Evolutionary conservation across 495 filamentous ascomycete genomes (phyloP).

Genomic region (Niebla homalea): DNA sequence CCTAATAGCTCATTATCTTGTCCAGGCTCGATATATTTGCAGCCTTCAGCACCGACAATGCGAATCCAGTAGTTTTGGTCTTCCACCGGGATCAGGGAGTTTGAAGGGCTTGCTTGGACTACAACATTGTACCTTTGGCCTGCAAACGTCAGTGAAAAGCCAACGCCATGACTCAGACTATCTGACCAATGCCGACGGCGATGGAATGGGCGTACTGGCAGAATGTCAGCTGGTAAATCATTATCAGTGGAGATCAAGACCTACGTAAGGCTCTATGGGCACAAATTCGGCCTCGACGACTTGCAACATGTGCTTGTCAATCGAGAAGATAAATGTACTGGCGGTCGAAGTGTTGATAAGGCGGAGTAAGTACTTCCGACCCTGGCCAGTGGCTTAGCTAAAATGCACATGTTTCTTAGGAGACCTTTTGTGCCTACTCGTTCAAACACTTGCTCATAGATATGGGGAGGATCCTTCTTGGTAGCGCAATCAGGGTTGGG

Average conservation of each 20-base stretch:
- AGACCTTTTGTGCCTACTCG: neutral
- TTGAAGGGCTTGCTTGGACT: conserved; percentile 43
- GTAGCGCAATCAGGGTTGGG: neutral
- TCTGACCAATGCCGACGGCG: neutral
- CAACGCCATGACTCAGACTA: neutral
- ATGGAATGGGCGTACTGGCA: neutral
- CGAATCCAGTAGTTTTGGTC: conserved; percentile 52
- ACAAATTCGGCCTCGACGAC: conserved; percentile 36
- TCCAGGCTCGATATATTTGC: conserved; percentile 24
- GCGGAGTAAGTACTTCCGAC: conserved; percentile 24
- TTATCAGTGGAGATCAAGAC: neutral
- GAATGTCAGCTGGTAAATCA: neutral
- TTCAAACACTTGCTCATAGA: conserved; percentile 2
- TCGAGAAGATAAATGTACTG: conserved; percentile 34
- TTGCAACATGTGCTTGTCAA: conserved; percentile 33
- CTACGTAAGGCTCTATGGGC: conserved; percentile 30
- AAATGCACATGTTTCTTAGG: too few relatives aligned
- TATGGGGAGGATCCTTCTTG: neutral
- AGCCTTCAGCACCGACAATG: conserved; percentile 36
- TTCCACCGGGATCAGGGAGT: conserved; percentile 2
- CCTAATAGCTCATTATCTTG: conserved; percentile 38
- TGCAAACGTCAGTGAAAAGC: neutral
- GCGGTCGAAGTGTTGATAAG: conserved; percentile 33
- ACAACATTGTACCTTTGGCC: conserved; percentile 58
- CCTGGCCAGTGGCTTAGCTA: neutral